Evolutionary conservation across 176 grass and related monocot species (phyloP).

Genomic region (Phoenix dactylifera): DNA sequence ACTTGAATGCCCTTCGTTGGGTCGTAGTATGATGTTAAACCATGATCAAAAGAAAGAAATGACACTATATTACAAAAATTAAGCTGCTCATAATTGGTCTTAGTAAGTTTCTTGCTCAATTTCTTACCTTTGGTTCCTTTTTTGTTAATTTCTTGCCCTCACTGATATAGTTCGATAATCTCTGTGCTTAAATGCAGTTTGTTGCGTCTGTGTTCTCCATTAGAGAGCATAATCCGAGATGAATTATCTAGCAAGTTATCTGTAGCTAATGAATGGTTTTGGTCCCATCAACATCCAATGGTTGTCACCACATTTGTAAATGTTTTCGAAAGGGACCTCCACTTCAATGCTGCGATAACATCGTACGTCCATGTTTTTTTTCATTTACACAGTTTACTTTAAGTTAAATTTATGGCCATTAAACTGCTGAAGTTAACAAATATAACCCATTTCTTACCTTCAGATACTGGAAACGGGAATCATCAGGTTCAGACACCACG

Average conservation of each 20-base stretch:
- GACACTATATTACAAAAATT: too few relatives aligned
- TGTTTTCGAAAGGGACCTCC: slow-evolving; percentile 71
- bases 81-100: too few relatives aligned
- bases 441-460: slow-evolving; percentile 17
- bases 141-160: not conserved
- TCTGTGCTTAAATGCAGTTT: slow-evolving; percentile 48
- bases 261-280: slow-evolving; percentile 75
- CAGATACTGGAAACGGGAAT: slow-evolving; percentile 57
- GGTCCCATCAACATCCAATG: slow-evolving; percentile 65
- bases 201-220: slow-evolving; percentile 46
- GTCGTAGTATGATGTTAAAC: too few relatives aligned
- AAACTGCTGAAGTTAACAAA: not conserved
- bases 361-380: slow-evolving; percentile 45
- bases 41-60: too few relatives aligned
- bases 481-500: slow-evolving; percentile 34
- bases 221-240: slow-evolving; percentile 69
- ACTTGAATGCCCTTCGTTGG: too few relatives aligned
- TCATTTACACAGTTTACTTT: not conserved
- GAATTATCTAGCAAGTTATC: slow-evolving; percentile 55
- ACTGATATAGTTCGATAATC: not conserved
- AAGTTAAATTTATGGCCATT: not conserved
- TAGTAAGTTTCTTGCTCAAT: not conserved
- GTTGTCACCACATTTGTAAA: slow-evolving; percentile 81
- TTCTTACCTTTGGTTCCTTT: not conserved
- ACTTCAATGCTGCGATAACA: slow-evolving; percentile 56